Evolutionary conservation across 768 basidiomycete species (phyloP), one percentile per base, ranked within the genome.

Genomic region (Tylopilus intermedius): DNA sequence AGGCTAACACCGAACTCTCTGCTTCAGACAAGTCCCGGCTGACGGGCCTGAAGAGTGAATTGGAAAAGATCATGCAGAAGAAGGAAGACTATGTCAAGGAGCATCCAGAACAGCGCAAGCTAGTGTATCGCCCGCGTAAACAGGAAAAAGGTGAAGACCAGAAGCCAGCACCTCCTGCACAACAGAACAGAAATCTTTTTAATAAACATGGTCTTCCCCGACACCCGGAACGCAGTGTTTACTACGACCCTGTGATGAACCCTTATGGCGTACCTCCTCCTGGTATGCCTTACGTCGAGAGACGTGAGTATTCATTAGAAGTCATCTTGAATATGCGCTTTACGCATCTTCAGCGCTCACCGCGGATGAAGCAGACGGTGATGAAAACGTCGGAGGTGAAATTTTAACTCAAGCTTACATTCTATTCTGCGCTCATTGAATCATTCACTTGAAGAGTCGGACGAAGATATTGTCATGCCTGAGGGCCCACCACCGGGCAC

Each of bases 271-370:
- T 93, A 15, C 84, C 94, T 18, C 94, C 94, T 39, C 95, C 94
- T 11, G 95, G 95, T 7, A 91, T 96, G 93, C 92, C 90, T n/a
- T 97, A 96, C 69, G 73, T 81, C 52, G 91, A 97, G 67, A 72
- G 86, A 72, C 80, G 94, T 94, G 61, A 71, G 88, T 75, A 5
- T 33, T n/a, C 32, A 46, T 53, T 35, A 13, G 38, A 40, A 42
- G 42, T 22, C 8, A 41, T 43, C 41, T 22, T 15, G 37, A 48
- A 50, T 22, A 18, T 8, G 21, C 26, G 8, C 22, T 55, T 18
- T 22, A 53, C 27, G 56, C 41, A 27, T 57, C 53, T 37, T 4
- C 57, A 89, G 87, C 85, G 29, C 71, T 83, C 3, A 67, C 75
- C 29, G 79, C 80, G 10, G 83, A 79, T 24, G 88, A 90, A 63